Percentiles rank a stretch among this genome's conserved stretches.
Conservation (phyloP, 2,329 filamentous ascomycete species). For the Exutisphaerella laricina region DNA sequence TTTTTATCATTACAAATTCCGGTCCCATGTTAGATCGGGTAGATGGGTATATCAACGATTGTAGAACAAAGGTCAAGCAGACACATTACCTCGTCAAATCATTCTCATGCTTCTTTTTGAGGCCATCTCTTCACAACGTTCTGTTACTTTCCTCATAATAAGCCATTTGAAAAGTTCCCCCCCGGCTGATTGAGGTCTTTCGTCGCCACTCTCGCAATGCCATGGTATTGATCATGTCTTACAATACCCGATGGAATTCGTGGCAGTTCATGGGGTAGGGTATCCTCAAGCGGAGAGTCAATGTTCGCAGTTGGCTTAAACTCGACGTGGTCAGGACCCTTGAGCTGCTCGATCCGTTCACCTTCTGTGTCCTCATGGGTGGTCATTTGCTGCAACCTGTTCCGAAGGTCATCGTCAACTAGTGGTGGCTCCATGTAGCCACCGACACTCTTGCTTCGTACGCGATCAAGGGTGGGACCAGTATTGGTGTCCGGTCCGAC, state of each 20-base stretch:
- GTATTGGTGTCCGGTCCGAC: constrained; percentile 16
- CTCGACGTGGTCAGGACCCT: constrained; percentile 13
- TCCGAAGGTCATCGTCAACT: constrained; percentile 12
- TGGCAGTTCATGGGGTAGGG: constrained; percentile 26
- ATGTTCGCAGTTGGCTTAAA: constrained; percentile 9
- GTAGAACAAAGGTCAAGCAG: neutral
- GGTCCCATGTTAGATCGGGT: too few species aligned
- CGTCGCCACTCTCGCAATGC: constrained; percentile 32
- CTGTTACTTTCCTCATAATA: neutral
- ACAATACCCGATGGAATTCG: constrained; percentile 32
- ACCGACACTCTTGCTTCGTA: constrained; percentile 23
- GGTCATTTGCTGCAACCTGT: constrained; percentile 17
- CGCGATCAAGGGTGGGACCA: constrained; percentile 6
- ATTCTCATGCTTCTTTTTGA: neutral
- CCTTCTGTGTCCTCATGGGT: constrained; percentile 11
- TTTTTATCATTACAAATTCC: too few species aligned
- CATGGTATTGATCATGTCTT: constrained; percentile 41
- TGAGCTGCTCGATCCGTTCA: constrained; percentile 3
- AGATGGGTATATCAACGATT: neutral
- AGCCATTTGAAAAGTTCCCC: constrained; percentile 4
- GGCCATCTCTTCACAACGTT: neutral
- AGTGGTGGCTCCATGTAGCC: constrained; percentile 10
- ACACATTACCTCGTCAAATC: neutral
- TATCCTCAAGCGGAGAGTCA: constrained; percentile 27
- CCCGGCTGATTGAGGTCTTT: constrained; percentile 34